These are phyloP conservation scores for Phanerodontia chrysosporium DNA, from an alignment of 768 basidiomycete species.

Conservation along the genomic window DNA sequence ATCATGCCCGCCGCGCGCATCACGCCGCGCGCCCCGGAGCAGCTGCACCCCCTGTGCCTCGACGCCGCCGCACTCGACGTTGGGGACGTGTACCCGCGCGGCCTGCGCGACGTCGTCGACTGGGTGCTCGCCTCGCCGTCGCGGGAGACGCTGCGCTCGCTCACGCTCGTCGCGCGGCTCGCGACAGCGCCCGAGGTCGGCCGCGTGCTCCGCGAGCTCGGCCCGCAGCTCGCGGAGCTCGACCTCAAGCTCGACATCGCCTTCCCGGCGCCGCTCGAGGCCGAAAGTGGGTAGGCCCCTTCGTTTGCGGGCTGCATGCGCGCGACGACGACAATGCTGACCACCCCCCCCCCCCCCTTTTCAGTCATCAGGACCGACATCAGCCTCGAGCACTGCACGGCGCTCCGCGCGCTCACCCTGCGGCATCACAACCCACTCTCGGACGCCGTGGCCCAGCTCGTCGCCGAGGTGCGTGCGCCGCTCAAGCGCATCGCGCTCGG, in stretches of 20 bases:
- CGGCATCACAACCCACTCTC: not conserved
- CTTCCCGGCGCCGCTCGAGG: not conserved
- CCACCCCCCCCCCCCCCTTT: no score
- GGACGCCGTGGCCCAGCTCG: not conserved
- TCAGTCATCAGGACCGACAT: constrained; percentile 5
- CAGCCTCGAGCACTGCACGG: not conserved
- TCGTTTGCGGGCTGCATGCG: no score
- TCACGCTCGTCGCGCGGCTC: not conserved
- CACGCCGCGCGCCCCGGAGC: not conserved
- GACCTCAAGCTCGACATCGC: not conserved
- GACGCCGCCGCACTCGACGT: not conserved
- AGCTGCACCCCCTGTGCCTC: not conserved
- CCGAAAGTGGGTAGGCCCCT: not conserved
- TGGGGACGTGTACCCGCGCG: not conserved
- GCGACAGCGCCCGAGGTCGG: not conserved
- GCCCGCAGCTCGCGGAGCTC: not conserved
- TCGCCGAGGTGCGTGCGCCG: not conserved
- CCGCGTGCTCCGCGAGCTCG: not conserved
- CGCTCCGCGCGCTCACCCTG: not conserved
- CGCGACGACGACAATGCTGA: not conserved
- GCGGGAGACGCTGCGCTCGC: not conserved
- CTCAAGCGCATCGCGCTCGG: not conserved
- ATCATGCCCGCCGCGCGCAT: not conserved
- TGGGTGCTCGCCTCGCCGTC: not conserved
- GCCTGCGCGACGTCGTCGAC: not conserved